Conservation (phyloP, 176 grass and related monocot species). For the Oryza punctata region DNA sequence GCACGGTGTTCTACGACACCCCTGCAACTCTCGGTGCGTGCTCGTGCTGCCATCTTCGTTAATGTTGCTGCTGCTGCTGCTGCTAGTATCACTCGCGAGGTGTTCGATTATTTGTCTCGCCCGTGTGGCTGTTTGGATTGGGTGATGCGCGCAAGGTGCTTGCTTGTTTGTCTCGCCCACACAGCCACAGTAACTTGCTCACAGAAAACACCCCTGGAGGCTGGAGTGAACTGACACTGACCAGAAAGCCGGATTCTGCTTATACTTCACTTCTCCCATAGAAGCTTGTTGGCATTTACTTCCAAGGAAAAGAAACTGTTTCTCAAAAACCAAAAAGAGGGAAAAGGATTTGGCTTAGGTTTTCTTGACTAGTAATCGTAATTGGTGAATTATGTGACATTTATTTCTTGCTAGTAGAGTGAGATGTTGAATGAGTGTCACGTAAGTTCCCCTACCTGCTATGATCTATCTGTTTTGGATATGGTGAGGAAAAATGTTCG, state of each 20-base stretch:
- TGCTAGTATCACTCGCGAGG: neutral
- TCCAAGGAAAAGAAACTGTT: neutral
- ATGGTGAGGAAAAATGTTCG: neutral
- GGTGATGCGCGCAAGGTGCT: conserved; percentile 1
- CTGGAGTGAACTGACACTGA: neutral
- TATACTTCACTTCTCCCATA: neutral
- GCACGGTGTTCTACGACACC: conserved; percentile 91
- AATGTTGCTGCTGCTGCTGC: neutral
- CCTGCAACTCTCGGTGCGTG: conserved; percentile 72
- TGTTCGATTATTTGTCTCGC: conserved; percentile 34
- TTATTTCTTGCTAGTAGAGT: conserved; percentile 6
- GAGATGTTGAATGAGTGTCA: neutral
- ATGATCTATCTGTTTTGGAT: neutral
- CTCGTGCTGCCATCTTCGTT: neutral
- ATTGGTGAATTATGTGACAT: neutral
- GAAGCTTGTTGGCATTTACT: neutral
- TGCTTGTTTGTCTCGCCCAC: conserved; percentile 6
- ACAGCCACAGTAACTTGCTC: neutral
- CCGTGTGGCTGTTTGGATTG: neutral
- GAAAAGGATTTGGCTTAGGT: neutral
- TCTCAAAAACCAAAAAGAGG: neutral
- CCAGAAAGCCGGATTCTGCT: neutral
- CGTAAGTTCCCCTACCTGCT: neutral
- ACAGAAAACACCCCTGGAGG: neutral
- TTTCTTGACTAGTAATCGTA: neutral